Evolutionary conservation across 345 rosid species (phyloP), one percentile per base, ranked within the genome.

Genomic region (Rhizophora apiculata): DNA sequence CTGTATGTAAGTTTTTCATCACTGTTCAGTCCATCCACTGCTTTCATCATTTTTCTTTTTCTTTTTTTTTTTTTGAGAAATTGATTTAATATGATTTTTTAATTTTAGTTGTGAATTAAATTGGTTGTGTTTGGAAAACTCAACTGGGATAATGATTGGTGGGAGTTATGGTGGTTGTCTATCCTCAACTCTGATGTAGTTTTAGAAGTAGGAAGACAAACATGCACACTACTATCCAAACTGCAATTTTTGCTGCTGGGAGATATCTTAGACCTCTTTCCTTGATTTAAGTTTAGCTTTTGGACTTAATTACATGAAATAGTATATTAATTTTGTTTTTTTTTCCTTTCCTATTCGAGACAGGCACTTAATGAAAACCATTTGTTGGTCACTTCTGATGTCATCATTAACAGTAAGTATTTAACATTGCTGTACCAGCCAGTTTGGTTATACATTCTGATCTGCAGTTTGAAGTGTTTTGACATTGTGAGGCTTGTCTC

Each of bases 341-440:
- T 52, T 61, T 39, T 21, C 16, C n/a, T 61, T 39, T 21, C 13
- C 24, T 56, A 56, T 64, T 77, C 65, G 68, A 48, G 39, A 74
- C 80, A 93, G 97, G 79, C 84, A 81, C 77, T 71, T 89, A 26
- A 66, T 64, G 37, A 89, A 69, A 80, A 91, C 95, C 29, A 36
- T 88, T 69, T 71, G 79, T 64, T 89, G 95, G 96, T 87, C 96
- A 30, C 81, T 92, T 69, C 74, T 91, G 67, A 91, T 89, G 93
- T 91, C 98, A 39, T 74, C 85, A 60, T 84, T 88, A 81, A 94
- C 89, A 16, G 98, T 91, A 78, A 85, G 85, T 74, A 39, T 60
- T 27, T 55, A n/a, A 32, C 13, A 10, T 30, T 16, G 26, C 32
- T 26, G 48, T 30, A 24, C 60, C 7, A 4, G 18, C 3, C 55